Evolutionary conservation across 352 stramenopile genomes (phyloP), one percentile per base, ranked within the genome.

Genomic region (Globisporangium megalacanthum): DNA sequence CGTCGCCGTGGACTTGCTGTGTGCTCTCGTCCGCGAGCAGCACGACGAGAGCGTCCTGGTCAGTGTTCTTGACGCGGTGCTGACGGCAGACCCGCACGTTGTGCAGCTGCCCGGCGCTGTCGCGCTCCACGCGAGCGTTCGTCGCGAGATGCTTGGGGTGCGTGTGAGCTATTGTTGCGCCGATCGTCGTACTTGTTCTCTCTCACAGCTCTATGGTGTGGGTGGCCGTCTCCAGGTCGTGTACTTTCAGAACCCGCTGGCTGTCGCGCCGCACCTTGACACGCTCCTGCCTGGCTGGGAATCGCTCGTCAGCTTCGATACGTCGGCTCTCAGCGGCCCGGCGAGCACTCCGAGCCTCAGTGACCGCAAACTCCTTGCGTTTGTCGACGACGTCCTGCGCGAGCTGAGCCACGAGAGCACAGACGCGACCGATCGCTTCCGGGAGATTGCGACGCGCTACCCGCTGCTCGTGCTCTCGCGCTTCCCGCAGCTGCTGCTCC

Each of bases 181-280:
- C 15, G 46, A 37, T 55, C 19, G 52, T 37, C 56, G 19, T 36
- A 19, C n/a, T 36, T 22, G 57, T 29, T 39, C 39, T 58, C 22
- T 44, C 7, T 13, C n/a, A 29, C 4, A 29, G 25, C 25, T 29
- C 17, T 42, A 42, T 6, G 2, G 17, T 54, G 15, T 42, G 25
- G 44, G 13, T 22, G 1, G 54, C 7, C 44, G 8, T 22, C 22
- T 54, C 13, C 47, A 90, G 80, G 56, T 60, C 0, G 53, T 91
- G 42, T 89, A 91, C 51, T 86, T 87, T 48, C 62, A 75, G 20
- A 72, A 86, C n/a, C 81, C 81, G 31, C 67, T 75, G 29, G 44
- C 66, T 0, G 66, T 84, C 4, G 67, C 71, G 47, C 50, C 54
- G n/a, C 65, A 83, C 44, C 65, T 91, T 10, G 61, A 82, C 54